Base-by-base conservation (phyloP, 495 filamentous ascomycete species). In the Penicillium lagena region DNA sequence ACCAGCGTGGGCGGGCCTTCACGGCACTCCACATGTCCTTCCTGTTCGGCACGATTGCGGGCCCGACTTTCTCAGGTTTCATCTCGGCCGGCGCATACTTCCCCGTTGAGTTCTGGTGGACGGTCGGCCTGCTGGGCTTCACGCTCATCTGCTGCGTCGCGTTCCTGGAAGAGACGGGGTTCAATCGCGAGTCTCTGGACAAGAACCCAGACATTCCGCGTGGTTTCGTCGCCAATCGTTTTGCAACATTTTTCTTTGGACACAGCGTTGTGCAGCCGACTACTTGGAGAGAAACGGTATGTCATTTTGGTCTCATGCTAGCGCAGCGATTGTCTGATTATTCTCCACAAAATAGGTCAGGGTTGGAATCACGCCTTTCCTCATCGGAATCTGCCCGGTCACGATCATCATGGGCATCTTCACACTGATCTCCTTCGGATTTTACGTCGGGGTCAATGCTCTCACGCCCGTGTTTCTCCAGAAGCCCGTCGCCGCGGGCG, bases 101-200 rank as follows among this genome's bases (percentile, higher is more conserved):
- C 63, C 60, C 64, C 0, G 54, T 68, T 7, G 63, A 68, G 43
- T 76, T 73, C 54, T 79, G 76, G 73, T 78, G 73, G 73, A 69
- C 67, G 1, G 56, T 76, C 1, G 69, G 59, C 8, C 43, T 70
- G 0, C 46, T 70, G 1, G 71, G 64, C 3, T 55, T 66, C 15
- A 56, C 69, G 7, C 58, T 70, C 12, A 54, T 75, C 13, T 52
- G 66, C n/a, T 60, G 71, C 8, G 68, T 77, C 30, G 35, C 61
- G 28, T 70, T 71, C 42, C 54, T 75, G 6, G 68, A 77, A 42
- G 73, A 79, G 30, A 77, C 73, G 0, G 54, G 54, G 0, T 71
- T 56, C 37, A 47, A 59, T 22, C 58, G 65, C 1, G 46, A 44
- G 7, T 9, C 39, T 22, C 15, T 50, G 9, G 45, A 50, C 1